Evolutionary conservation across 2,329 filamentous ascomycete genomes (phyloP), one percentile per base, ranked within the genome.

Genomic region (Sarocladiaceae sp.): DNA sequence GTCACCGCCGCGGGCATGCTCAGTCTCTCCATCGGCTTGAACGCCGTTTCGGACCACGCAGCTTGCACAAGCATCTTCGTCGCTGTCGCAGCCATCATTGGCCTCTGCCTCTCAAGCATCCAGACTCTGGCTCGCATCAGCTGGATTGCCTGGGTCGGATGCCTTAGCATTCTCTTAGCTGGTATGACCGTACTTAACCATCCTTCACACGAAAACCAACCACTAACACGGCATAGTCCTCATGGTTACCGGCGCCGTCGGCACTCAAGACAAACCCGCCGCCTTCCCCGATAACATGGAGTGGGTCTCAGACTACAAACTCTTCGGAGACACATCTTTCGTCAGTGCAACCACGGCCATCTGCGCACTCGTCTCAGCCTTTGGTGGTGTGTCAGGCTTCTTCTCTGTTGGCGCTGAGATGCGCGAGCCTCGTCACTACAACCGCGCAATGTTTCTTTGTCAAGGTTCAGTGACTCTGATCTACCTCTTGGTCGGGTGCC

Each of bases 41-140:
- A 74, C 54, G 63, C 71, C 3, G 55, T 74, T 3, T 73, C 71
- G 0, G 54, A 59, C 0, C 71, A 73, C 49, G 71, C 59, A 4
- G 56, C 65, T 10, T 73, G 70, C 55, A 73, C 71, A 3, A 69
- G 70, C 1, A 57, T 67, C 15, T 73, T 73, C 35, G 66, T 71
- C 10, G 68, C 63, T 6, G 61, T 72, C 1, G 66, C 67, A 13
- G 60, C 59, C 33, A 48, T 64, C 18, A 51, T 63, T 2, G 55
- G 54, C 2, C 65, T 70, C 51, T 57, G 54, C 2, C 59, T 72
- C 10, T 60, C 65, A 1, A 66, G 64, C 40, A 62, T 69, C 11
- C 65, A 60, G 1, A 69, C 66, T 0, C 56, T 70, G 1, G 60
- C 62, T 11, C 60, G 61, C 6, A 60, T 70, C 11, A 65, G 58